Percentiles rank a stretch among this genome's conserved stretches.
Conservation (phyloP, 179 eudicot species). For the Beta lomatogona region DNA sequence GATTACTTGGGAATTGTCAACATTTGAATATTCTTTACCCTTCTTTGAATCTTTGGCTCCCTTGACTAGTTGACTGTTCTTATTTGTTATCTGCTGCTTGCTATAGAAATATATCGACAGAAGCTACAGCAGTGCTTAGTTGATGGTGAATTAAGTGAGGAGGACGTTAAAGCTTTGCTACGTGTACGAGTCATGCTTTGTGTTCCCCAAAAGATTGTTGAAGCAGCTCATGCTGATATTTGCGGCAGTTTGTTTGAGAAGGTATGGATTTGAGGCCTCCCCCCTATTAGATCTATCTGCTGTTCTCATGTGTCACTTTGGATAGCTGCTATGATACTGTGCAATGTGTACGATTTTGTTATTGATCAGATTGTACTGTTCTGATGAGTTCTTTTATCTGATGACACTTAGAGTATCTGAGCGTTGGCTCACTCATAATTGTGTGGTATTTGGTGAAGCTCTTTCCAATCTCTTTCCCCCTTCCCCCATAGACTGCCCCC, state of each 20-base stretch:
- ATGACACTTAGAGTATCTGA: neutral
- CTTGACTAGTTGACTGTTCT: neutral
- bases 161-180: constrained; percentile 68
- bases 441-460: constrained; percentile 1
- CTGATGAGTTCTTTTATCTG: constrained; percentile 8
- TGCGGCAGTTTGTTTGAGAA: constrained; percentile 89
- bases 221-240: constrained; percentile 80
- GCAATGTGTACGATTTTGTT: neutral
- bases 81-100: neutral
- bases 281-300: neutral
- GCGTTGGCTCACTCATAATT: neutral
- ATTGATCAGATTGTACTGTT: neutral
- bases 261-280: constrained; percentile 43
- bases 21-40: neutral
- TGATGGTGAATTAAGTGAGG: constrained; percentile 81
- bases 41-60: neutral
- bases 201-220: constrained; percentile 79
- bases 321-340: neutral
- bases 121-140: constrained; percentile 80
- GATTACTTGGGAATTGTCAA: neutral
- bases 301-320: neutral
- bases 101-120: constrained; percentile 79
- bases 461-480: neutral
- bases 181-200: constrained; percentile 84
- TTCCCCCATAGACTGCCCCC: neutral